These are phyloP conservation scores for Hemisphaericaspora lyxosophila DNA, from an alignment of 1,139 yeast species.

Conservation along the genomic window DNA sequence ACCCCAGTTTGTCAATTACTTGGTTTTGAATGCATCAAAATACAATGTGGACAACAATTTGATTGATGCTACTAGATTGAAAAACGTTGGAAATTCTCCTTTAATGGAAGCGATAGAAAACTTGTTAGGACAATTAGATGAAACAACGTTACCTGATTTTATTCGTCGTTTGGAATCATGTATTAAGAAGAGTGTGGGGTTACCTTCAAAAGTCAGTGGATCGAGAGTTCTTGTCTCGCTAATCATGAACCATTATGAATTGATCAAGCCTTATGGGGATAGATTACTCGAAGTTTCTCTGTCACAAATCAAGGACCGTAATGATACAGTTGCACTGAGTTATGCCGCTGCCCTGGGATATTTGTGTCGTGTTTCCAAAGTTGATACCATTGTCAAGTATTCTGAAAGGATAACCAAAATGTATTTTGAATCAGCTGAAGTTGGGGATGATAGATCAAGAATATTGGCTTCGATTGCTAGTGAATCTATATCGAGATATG, in stretches of 20 bases:
- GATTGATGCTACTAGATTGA: constrained; percentile 76
- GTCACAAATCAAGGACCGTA: constrained; percentile 65
- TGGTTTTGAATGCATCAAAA: constrained; percentile 86
- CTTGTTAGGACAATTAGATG: constrained; percentile 60
- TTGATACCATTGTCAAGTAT: constrained; percentile 55
- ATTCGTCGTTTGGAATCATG: constrained; percentile 48
- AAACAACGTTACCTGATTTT: constrained; percentile 49
- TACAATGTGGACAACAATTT: constrained; percentile 70
- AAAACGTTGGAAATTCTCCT: constrained; percentile 77
- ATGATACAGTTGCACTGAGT: constrained; percentile 69
- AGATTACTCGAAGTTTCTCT: constrained; percentile 56
- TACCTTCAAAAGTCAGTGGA: constrained; percentile 89
- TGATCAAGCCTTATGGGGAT: constrained; percentile 62
- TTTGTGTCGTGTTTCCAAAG: constrained; percentile 60
- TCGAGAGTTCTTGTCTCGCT: constrained; percentile 72
- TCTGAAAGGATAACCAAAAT: constrained; percentile 50
- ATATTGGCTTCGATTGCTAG: constrained; percentile 61
- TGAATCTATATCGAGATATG: constrained; percentile 66
- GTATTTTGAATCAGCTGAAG: constrained; percentile 62
- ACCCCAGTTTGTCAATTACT: constrained; percentile 85
- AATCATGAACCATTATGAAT: constrained; percentile 55
- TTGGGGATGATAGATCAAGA: constrained; percentile 47
- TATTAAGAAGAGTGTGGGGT: constrained; percentile 72
- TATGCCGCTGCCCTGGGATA: constrained; percentile 85
- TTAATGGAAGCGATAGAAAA: constrained; percentile 85